A percentile compares a stretch with the other conserved stretches of the same genome.
phyloP scores from a whole-genome alignment of 1,139 yeast species.

The Taiozyma onychis region DNA sequence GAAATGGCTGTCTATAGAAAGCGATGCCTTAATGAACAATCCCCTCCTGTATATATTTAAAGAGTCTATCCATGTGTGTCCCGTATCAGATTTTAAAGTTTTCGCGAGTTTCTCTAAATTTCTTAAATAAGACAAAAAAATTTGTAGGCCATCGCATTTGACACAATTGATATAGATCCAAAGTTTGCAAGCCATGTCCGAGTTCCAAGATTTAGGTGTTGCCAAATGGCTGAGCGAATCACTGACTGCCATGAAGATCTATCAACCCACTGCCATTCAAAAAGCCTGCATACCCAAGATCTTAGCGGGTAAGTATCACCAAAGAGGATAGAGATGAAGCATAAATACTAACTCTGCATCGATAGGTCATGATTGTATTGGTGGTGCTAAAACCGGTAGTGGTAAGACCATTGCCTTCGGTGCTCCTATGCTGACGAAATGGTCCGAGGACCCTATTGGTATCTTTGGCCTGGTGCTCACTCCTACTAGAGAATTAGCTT shows the following conservation, averaged over 20 bases:
- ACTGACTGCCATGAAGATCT: slow-evolving; percentile 72
- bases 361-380: slow-evolving; percentile 77
- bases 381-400: slow-evolving; percentile 97
- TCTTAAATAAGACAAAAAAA: neutral
- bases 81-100: neutral
- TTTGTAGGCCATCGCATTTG: neutral
- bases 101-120: neutral
- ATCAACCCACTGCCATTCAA: slow-evolving; percentile 83
- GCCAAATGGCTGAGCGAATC: slow-evolving; percentile 86
- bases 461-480: slow-evolving; percentile 85
- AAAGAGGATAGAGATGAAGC: neutral
- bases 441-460: slow-evolving; percentile 96
- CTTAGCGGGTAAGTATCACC: slow-evolving; percentile 38
- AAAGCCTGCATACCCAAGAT: slow-evolving; percentile 84
- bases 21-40: neutral
- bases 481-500: slow-evolving; percentile 93
- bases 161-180: neutral
- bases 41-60: neutral
- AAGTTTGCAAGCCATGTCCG: slow-evolving; percentile 7
- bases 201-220: slow-evolving; percentile 64
- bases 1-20: neutral
- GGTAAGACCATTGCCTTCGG: slow-evolving; percentile 98
- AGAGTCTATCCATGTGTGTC: neutral
- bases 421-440: slow-evolving; percentile 87
- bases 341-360: neutral